phyloP scores from a whole-genome alignment of 305 asterid genomes.

The Fraxinus greggii region DNA sequence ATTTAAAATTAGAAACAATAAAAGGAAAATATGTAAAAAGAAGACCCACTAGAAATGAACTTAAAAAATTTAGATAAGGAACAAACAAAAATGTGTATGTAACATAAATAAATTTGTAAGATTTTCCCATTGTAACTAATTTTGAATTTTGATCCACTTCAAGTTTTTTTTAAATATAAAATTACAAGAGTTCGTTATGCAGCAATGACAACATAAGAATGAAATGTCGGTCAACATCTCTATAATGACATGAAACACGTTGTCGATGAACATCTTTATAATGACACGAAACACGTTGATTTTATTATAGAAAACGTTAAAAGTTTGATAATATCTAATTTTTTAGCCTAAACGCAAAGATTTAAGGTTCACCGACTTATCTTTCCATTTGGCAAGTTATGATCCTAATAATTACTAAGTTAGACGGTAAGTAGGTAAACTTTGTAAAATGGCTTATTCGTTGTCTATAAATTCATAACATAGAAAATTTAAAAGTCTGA shows the following conservation, averaged over 20 bases:
- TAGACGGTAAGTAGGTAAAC: neutral
- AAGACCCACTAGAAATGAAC: neutral
- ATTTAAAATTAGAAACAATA: neutral
- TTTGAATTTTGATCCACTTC: neutral
- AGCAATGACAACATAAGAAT: neutral
- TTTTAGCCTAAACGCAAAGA: neutral
- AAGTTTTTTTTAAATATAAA: no score
- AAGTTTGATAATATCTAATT: neutral
- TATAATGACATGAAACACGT: neutral
- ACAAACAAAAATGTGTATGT: neutral
- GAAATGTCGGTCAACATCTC: neutral
- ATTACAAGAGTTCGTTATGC: neutral
- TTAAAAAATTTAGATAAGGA: neutral
- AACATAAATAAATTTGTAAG: neutral
- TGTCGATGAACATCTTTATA: neutral
- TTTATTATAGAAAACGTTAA: neutral
- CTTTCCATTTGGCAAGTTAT: neutral
- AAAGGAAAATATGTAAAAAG: neutral
- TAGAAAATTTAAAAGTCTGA: no score
- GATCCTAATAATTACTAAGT: neutral
- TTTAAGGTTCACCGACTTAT: neutral
- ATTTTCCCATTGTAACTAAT: neutral
- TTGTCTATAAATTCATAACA: no score
- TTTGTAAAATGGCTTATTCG: no score
- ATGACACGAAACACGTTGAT: neutral